These are phyloP conservation scores for Hypoxylon sp. DNA, from an alignment of 2,329 filamentous ascomycete genomes.

Conservation along the genomic window DNA sequence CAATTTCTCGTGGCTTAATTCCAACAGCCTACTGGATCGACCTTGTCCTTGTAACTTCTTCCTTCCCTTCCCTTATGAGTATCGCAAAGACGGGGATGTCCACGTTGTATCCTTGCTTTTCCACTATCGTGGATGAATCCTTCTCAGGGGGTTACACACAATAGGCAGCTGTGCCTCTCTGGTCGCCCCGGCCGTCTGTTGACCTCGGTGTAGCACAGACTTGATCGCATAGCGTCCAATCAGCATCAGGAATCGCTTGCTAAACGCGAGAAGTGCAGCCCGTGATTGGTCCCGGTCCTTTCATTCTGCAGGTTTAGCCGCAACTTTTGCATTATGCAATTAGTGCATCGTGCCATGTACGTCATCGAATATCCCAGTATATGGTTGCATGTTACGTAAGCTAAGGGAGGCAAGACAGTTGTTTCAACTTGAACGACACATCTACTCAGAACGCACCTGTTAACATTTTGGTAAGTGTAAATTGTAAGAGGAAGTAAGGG, in stretches of 20 bases:
- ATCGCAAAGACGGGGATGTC: slow-evolving; percentile 3
- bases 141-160: slow-evolving; percentile 13
- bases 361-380: neutral
- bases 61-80: slow-evolving; percentile 7
- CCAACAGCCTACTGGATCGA: neutral
- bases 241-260: neutral
- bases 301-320: neutral
- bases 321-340: neutral
- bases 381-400: too few species aligned
- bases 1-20: neutral
- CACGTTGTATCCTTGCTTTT: slow-evolving; percentile 13
- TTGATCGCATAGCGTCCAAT: slow-evolving; percentile 14
- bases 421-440: too few species aligned
- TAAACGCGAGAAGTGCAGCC: neutral
- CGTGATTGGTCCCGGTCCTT: slow-evolving; percentile 8
- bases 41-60: slow-evolving; percentile 4
- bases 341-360: neutral
- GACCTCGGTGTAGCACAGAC: neutral
- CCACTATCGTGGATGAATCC: slow-evolving; percentile 26
- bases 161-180: slow-evolving; percentile 20
- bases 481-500: too few species aligned
- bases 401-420: too few species aligned
- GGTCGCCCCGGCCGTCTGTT: neutral
- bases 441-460: too few species aligned
- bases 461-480: too few species aligned